Conservation (phyloP, 805 yeast species). For the Metschnikowia matae region DNA sequence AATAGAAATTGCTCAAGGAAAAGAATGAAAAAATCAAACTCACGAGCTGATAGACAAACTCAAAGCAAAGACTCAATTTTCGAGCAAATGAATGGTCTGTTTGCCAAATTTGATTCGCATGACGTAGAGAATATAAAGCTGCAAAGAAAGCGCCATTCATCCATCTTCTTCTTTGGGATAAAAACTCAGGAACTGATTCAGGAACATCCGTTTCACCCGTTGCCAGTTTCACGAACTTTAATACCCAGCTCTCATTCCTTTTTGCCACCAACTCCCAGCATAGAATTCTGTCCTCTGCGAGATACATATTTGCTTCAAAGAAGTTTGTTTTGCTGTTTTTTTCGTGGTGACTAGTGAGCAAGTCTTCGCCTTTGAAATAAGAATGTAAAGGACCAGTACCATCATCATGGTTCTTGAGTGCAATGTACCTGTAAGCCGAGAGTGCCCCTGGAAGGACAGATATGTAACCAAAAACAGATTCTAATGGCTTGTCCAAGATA, state of each 20-base stretch:
- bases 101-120: slow-evolving; percentile 23
- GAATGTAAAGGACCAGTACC: slow-evolving; percentile 90
- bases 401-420: slow-evolving; percentile 76
- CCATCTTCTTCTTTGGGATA: slow-evolving; percentile 29
- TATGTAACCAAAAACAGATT: slow-evolving; percentile 88
- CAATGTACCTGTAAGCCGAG: slow-evolving; percentile 89
- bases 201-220: slow-evolving; percentile 31
- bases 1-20: slow-evolving; percentile 26
- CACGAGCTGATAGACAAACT: slow-evolving; percentile 23
- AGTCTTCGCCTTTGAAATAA: slow-evolving; percentile 83
- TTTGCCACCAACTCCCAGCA: slow-evolving; percentile 30
- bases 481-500: slow-evolving; percentile 90
- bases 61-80: slow-evolving; percentile 24
- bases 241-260: slow-evolving; percentile 25
- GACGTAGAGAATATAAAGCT: slow-evolving; percentile 24
- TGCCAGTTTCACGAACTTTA: slow-evolving; percentile 28
- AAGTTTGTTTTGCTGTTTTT: slow-evolving; percentile 59
- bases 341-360: slow-evolving; percentile 27
- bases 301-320: slow-evolving; percentile 71
- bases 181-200: slow-evolving; percentile 24
- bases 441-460: slow-evolving; percentile 94
- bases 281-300: slow-evolving; percentile 28
- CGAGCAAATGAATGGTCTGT: slow-evolving; percentile 22
- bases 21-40: slow-evolving; percentile 23
- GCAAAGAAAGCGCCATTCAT: slow-evolving; percentile 30